phyloP scores from a whole-genome alignment of 2,329 filamentous ascomycete genomes.

The Delphinella strobiligena region DNA sequence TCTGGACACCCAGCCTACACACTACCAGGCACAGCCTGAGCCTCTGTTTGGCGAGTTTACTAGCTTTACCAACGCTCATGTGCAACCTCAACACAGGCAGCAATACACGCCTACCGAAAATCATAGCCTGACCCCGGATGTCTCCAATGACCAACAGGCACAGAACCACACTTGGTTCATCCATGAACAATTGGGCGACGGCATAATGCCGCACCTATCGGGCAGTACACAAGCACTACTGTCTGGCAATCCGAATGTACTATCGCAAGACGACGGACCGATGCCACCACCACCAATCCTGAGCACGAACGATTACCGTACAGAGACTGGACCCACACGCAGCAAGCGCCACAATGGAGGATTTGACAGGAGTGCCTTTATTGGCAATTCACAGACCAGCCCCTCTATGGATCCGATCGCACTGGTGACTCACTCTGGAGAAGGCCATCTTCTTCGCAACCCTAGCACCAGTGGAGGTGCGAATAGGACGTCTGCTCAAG shows the following conservation, averaged over 20 bases:
- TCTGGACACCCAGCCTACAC: constrained; percentile 4
- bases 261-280: too few species aligned
- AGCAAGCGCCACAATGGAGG: neutral
- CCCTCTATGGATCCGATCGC: too few species aligned
- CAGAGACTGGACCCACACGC: neutral
- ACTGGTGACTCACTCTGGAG: too few species aligned
- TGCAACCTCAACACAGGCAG: neutral
- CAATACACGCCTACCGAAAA: neutral
- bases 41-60: neutral
- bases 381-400: neutral
- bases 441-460: too few species aligned
- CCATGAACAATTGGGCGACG: too few species aligned
- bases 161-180: constrained; percentile 3
- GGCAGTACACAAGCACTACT: neutral
- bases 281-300: neutral
- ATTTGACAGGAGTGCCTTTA: neutral
- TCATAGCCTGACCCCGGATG: neutral
- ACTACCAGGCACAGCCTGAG: neutral
- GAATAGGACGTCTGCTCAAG: too few species aligned
- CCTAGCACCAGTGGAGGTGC: too few species aligned
- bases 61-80: neutral
- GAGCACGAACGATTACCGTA: neutral
- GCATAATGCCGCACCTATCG: too few species aligned
- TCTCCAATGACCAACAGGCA: neutral
- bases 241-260: too few species aligned